Base-by-base conservation (phyloP, 2,329 filamentous ascomycete species). In the Diaporthe vaccinii region DNA sequence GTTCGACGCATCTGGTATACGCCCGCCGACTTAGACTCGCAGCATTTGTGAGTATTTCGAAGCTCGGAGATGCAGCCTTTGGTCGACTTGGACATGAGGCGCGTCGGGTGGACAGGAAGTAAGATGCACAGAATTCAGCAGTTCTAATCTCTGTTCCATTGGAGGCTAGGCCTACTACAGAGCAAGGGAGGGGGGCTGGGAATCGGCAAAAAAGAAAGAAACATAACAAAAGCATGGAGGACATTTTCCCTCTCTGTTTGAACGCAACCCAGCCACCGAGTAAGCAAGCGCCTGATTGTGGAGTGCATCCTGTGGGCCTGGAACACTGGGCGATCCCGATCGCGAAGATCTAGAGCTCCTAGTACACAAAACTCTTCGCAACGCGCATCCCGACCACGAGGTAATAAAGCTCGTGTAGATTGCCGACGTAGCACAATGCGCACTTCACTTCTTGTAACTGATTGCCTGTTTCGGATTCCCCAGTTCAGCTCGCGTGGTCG, bases 401-500 rank as follows among this genome's bases (percentile, higher is more conserved):
- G 31, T 51, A n/a, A 17, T 51, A n/a, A 17, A 55, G 49, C 46
- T 55, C 65, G 65, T 55, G 65, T 41, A 55, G 49, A 69, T 41
- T 55, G 36, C 65, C n/a, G 65, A 53, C 65, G 65, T 41, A 28
- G 15, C 65, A 69, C 65, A 69, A 69, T 28, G n/a, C 34, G 8
- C 31, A 12, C n/a, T 39, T 69, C 49, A 55, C 65, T 41, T 69
- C 15, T 2, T 55, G 22, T 28, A n/a, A 12, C 49, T 55, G 65
- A 69, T 28, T 55, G n/a, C 65, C 49, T 12, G 65, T 69, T 53
- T 69, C 65, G 65, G 46, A 17, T 41, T 49, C 28, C 49, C 65
- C 58, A 31, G 39, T 65, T 73, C 71, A 73, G 58, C 71, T 73
- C 44, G 34, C 36, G 57, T 65, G 44, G 58, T 55, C 58, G 51